Conservation (phyloP, 805 yeast species). For the Ogataea paraovalis region DNA sequence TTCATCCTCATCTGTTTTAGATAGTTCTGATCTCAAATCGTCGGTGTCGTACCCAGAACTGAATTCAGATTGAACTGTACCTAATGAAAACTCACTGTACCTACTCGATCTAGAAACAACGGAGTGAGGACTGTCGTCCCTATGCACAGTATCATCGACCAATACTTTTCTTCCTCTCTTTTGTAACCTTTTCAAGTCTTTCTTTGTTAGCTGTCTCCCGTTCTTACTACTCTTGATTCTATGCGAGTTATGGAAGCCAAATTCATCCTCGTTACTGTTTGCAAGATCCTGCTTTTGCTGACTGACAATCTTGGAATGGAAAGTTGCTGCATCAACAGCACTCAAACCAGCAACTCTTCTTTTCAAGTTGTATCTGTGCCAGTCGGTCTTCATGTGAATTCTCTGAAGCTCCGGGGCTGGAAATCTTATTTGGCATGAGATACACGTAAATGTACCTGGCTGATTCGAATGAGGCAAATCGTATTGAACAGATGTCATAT, state of each 20-base stretch:
- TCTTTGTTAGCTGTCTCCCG: conserved; percentile 36
- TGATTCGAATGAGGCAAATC: conserved; percentile 15
- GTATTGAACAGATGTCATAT: neutral
- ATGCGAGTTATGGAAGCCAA: conserved; percentile 42
- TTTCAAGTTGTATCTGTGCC: conserved; percentile 95
- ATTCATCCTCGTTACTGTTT: conserved; percentile 44
- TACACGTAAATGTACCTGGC: conserved; percentile 57
- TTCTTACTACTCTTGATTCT: conserved; percentile 20
- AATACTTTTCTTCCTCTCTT: conserved; percentile 27
- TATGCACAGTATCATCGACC: conserved; percentile 10
- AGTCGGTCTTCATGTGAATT: conserved; percentile 92
- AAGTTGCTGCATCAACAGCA: conserved; percentile 43
- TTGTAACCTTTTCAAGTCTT: conserved; percentile 31
- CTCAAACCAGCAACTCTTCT: conserved; percentile 85
- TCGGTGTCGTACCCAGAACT: conserved; percentile 21
- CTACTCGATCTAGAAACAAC: conserved; percentile 40
- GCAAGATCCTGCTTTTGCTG: conserved; percentile 22
- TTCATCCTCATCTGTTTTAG: conserved; percentile 13
- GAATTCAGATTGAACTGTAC: conserved; percentile 20
- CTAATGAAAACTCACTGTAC: conserved; percentile 52
- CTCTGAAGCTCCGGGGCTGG: conserved; percentile 81
- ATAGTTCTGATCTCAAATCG: conserved; percentile 19
- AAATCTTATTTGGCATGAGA: conserved; percentile 82
- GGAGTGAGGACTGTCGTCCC: conserved; percentile 51
- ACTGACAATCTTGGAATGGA: conserved; percentile 26